Conservation (phyloP, 225 moss, liverwort and hornwort species). For the Marchantia paleacea region DNA sequence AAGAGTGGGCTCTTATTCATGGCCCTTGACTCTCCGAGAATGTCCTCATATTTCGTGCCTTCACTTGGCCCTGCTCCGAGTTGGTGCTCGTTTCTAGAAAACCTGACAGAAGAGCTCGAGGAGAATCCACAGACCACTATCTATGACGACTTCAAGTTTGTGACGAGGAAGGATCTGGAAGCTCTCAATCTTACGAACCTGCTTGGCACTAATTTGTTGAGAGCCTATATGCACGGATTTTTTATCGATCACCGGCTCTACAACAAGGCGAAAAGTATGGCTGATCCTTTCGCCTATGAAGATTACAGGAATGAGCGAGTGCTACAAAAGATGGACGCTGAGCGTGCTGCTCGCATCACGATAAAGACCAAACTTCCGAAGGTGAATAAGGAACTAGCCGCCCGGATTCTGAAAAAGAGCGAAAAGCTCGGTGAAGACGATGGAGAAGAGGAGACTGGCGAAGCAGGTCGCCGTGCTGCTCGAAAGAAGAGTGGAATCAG, state of each 20-base stretch:
- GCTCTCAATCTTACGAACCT: conserved; percentile 77
- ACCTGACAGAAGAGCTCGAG: conserved; percentile 95
- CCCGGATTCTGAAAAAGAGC: conserved; percentile 64
- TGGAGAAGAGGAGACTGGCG: conserved; percentile 39
- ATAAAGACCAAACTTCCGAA: conserved; percentile 91
- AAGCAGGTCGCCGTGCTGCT: conserved; percentile 38
- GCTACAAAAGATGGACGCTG: conserved; percentile 80
- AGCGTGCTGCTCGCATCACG: conserved; percentile 83
- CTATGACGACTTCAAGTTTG: conserved; percentile 96
- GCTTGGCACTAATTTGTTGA: conserved; percentile 79
- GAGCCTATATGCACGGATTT: conserved; percentile 99
- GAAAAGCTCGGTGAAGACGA: conserved; percentile 35
- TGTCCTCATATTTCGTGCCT: conserved; percentile 85
- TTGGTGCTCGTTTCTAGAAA: conserved; percentile 93
- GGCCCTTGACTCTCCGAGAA: conserved; percentile 87
- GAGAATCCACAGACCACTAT: conserved; percentile 78
- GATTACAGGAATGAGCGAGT: conserved; percentile 74
- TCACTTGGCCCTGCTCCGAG: conserved; percentile 87
- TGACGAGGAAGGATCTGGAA: conserved; percentile 81
- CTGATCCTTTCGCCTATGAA: conserved; percentile 93
- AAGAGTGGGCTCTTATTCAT: conserved; percentile 81
- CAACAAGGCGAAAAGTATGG: conserved; percentile 79
- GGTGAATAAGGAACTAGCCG: conserved; percentile 85
- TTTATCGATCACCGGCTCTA: conserved; percentile 89
- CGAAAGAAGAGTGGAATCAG: conserved; percentile 46